Evolutionary conservation across 2,329 filamentous ascomycete species (phyloP).

Genomic region (Paraphoma sp.): DNA sequence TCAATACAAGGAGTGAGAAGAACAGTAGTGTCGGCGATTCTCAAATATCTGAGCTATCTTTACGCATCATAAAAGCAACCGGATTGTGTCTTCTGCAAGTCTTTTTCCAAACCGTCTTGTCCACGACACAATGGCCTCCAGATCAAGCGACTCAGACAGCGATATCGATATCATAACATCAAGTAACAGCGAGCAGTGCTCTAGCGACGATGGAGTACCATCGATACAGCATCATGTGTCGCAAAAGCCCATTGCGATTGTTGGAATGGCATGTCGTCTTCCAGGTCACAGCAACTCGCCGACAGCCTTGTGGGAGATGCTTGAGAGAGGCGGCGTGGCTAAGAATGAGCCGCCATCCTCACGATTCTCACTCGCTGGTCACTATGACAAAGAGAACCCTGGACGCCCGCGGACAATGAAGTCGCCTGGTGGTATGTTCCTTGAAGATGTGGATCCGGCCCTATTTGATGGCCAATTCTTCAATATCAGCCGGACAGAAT

Average conservation of each 20-base stretch:
- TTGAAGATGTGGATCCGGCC: conserved; percentile 5
- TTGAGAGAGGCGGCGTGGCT: conserved; percentile 2
- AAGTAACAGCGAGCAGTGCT: too few species aligned
- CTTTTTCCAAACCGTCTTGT: too few species aligned
- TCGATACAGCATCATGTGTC: too few species aligned
- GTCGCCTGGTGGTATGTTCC: conserved; percentile 17
- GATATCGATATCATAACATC: too few species aligned
- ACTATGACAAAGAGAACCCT: conserved; percentile 22
- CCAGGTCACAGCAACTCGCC: conserved; percentile 16
- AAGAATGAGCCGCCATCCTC: background rate
- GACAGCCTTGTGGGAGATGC: conserved; percentile 42
- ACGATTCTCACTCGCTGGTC: conserved; percentile 7
- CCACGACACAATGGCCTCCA: too few species aligned
- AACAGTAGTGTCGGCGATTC: too few species aligned
- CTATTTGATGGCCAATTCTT: conserved; percentile 26
- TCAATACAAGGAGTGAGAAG: too few species aligned
- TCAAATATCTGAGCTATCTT: too few species aligned
- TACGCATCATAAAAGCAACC: too few species aligned
- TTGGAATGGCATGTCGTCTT: conserved; percentile 27
- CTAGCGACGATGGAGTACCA: too few species aligned
- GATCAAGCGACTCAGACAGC: too few species aligned
- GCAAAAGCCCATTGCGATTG: conserved; percentile 16
- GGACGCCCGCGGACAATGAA: conserved; percentile 13
- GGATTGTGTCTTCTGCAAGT: too few species aligned
- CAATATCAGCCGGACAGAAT: conserved; percentile 14